Evolutionary conservation across 257 asterid species (phyloP).

Genomic region (Petunia secreta): DNA sequence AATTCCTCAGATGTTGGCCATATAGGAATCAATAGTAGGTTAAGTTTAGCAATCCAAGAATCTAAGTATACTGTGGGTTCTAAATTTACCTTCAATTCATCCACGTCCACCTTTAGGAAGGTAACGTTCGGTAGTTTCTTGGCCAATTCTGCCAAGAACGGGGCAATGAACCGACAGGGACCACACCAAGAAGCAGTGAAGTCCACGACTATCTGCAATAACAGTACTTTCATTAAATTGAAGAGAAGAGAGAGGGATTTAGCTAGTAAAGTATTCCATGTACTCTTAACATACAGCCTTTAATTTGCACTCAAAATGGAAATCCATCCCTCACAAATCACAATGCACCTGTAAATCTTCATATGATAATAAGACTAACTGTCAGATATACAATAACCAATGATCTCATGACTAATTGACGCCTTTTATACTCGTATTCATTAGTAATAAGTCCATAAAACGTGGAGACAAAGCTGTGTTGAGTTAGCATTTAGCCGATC

Average conservation of each 20-base stretch:
- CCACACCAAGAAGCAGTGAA: conserved; percentile 37
- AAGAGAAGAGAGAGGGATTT: neutral
- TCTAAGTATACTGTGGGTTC: neutral
- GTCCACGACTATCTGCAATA: conserved; percentile 28
- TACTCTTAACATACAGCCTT: neutral
- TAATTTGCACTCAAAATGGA: neutral
- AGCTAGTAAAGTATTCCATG: neutral
- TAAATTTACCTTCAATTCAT: conserved; percentile 28
- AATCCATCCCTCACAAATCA: neutral
- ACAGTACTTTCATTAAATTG: neutral
- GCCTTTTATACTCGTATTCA: neutral
- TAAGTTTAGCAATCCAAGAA: neutral
- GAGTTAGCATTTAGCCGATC: neutral
- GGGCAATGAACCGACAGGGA: conserved; percentile 32
- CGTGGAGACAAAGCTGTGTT: neutral
- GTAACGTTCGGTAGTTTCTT: conserved; percentile 20
- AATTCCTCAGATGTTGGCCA: neutral
- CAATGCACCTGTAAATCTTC: neutral
- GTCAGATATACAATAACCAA: neutral
- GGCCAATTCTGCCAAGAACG: conserved; percentile 28
- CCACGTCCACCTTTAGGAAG: conserved; percentile 34
- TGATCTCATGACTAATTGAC: neutral
- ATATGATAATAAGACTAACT: too few relatives aligned
- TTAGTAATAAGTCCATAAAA: neutral
- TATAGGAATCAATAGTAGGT: neutral